Evolutionary conservation across 2,329 filamentous ascomycete species (phyloP).

Genomic region (Emergomyces pasteurianus): DNA sequence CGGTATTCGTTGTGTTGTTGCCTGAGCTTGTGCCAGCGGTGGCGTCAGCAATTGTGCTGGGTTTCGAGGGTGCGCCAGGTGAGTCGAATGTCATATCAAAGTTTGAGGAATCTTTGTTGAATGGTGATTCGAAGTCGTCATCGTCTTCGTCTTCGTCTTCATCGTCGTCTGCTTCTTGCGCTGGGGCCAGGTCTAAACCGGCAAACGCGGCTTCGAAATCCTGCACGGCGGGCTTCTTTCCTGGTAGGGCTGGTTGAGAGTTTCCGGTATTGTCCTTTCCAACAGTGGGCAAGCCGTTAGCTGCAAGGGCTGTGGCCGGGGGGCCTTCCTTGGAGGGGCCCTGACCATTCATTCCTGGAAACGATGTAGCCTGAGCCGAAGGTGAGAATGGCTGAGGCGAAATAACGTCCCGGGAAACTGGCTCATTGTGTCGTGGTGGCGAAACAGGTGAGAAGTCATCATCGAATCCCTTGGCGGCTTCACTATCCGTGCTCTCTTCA

Average conservation of each 20-base stretch:
- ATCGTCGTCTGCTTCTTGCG: conserved; percentile 30
- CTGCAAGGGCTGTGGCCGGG: conserved; percentile 25
- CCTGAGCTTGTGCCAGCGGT: conserved; percentile 5
- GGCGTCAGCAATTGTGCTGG: conserved; percentile 13
- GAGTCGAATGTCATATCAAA: conserved; percentile 38
- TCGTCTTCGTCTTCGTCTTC: conserved; percentile 40
- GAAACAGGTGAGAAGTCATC: conserved; percentile 73
- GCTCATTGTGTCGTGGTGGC: conserved; percentile 23
- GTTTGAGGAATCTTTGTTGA: conserved; percentile 24
- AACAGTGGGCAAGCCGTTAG: conserved; percentile 28
- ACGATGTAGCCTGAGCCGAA: conserved; percentile 25
- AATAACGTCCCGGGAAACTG: conserved; percentile 8
- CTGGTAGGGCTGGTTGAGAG: conserved; percentile 8
- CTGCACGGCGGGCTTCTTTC: conserved; percentile 22
- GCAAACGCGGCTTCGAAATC: conserved; percentile 39
- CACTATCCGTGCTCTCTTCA: conserved; percentile 62
- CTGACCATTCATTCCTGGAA: conserved; percentile 34
- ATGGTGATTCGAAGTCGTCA: conserved; percentile 36
- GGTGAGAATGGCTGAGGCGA: conserved; percentile 30
- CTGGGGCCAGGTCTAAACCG: conserved; percentile 32
- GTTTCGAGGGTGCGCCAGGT: conserved; percentile 21
- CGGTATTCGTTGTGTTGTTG: conserved; percentile 18
- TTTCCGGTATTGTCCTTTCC: conserved; percentile 23
- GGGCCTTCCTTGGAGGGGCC: conserved; percentile 15
- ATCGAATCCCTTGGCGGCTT: conserved; percentile 59